Percentiles rank a stretch among this genome's conserved stretches.
Evolutionary conservation across 202 grass and related monocot species (phyloP).

Genomic region (Carex sylvatica): DNA sequence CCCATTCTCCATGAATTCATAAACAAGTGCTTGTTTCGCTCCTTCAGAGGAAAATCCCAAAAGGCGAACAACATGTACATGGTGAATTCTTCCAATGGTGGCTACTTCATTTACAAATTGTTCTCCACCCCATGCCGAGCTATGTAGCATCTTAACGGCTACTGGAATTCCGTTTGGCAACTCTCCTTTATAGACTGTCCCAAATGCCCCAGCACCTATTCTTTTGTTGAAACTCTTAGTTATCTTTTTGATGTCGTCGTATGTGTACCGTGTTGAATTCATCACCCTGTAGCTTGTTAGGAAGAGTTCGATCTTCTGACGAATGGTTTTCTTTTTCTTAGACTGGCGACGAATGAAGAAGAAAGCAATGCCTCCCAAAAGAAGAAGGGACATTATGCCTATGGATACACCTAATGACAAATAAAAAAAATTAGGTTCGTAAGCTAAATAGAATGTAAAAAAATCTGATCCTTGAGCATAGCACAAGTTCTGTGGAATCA

Average conservation of each 20-base stretch:
- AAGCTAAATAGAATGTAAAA: neutral
- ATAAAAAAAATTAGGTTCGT: neutral
- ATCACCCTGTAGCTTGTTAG: too few relatives aligned
- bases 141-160: conserved; percentile 48
- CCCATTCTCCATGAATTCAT: conserved; percentile 10
- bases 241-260: conserved; percentile 39
- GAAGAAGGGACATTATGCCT: neutral
- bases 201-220: conserved; percentile 46
- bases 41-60: too few relatives aligned
- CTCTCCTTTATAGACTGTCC: conserved; percentile 44
- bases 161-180: conserved; percentile 41
- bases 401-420: neutral
- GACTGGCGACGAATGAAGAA: neutral
- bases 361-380: neutral
- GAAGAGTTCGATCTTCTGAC: neutral
- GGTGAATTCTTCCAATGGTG: too few relatives aligned
- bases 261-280: conserved; percentile 36
- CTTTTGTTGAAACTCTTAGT: conserved; percentile 34
- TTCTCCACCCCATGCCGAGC: conserved; percentile 35
- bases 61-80: too few relatives aligned
- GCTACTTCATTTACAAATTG: neutral
- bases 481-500: neutral
- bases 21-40: neutral
- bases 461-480: neutral
- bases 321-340: conserved; percentile 15